Base-by-base conservation (phyloP, 805 yeast genomes). In the Candida maltosa region DNA sequence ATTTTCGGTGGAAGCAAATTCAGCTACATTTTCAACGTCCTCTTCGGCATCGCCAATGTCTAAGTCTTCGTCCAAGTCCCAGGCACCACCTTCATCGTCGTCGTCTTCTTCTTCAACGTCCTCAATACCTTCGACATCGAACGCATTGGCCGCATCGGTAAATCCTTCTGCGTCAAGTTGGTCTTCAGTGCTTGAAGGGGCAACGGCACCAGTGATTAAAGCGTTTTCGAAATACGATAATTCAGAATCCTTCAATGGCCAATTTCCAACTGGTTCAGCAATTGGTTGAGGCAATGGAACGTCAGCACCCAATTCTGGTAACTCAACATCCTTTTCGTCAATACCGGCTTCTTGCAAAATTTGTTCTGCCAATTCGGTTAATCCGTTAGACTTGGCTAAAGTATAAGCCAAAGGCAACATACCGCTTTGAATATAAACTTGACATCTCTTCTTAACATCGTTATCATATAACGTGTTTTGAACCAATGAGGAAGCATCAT, bases 341-440 rank as follows among this genome's bases (percentile, higher is more conserved):
- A 85, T 52, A 5, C 83, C 95, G 17, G 89, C 76, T 41, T 83
- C 80, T 27, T 73, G 76, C 46, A 87, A 64, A 38, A 86, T 83
- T 36, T 77, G 73, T 31, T 78, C 75, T 17, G 96, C 96, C 37
- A 82, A 65, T 19, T 78, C 88, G 26, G 71, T 76, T 44, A 88
- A 73, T 3, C 96, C 96, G 48, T 81, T 85, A 19, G 93, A 70
- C 58, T 84, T 86, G 16, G 98, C 97, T 43, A 88, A 75, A 9
- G 96, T 85, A 58, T 89, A 94, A 2, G 97, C 98, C 50, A 94
- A 74, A 5, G 97, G 88, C 33, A 75, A 65, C 62, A 89, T 72
- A 26, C 96, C 96, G 33, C 84, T 80, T 47, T 83, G 78, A 33
- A 83, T 75, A 47, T 85, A 80, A 10, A 83, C 76, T 47, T 76